Base-by-base conservation (phyloP, 441 rosid genomes). In the Croton laevigatus region DNA sequence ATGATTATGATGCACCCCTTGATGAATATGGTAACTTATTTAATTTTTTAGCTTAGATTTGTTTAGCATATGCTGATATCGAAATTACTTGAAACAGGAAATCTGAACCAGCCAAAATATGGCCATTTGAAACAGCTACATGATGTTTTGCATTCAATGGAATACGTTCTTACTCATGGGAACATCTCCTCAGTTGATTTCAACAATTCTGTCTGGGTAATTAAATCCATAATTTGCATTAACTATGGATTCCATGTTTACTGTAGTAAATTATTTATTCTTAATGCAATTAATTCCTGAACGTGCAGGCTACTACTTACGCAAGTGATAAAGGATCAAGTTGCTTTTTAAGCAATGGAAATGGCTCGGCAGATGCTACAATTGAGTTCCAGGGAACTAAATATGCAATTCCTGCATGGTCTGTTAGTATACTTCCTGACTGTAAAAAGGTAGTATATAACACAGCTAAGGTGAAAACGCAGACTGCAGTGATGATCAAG, bases 1-100 rank as follows among this genome's bases (percentile, higher is more conserved):
- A 91, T 42, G 93, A 89, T 53, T 88, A 89, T 5, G 82, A 89
- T 78, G 96, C 91, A 22, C 93, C 95, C 5, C 77, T 91, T 3
- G 85, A 88, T 13, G 96, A 92, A 82, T 92, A 59, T 69, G 96
- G 94, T 91, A 73, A 55, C 1, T 2, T 10, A 55, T 22, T 11
- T 55, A 3, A 22, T 0, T 9, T 40, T 40, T 40, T 9, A 40
- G 44, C 8, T 40, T 6, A 6, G 1, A 40, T 40, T 40, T 40
- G 10, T 6, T 40, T 7, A 6, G 44, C 10, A 40, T 40, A 40
- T 40, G 77, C n/a, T 83, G 69, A 46, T 49, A n/a, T 49, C 14
- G 11, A 65, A 49, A 8, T 23, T 4, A 6, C 48, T 16, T 7
- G 9, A 13, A 6, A 23, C 37, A 55, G 60, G 61, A 57, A 57